Conservation (phyloP, 306 rosid genomes). For the peach (Prunus persica) region DNA sequence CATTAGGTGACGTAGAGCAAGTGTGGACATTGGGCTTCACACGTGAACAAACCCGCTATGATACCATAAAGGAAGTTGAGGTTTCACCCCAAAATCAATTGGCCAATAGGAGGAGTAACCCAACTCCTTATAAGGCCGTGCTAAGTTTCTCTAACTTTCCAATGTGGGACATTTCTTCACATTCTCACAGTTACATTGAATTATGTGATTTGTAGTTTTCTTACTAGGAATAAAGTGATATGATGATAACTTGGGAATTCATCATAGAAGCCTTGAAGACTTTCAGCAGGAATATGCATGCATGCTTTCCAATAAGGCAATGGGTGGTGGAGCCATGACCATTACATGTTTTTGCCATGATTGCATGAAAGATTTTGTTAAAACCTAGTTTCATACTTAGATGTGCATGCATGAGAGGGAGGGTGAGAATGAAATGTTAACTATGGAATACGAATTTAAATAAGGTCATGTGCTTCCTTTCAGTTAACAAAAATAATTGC, state of each 20-base stretch:
- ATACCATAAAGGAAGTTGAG: too few relatives aligned
- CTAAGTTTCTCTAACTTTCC: too few relatives aligned
- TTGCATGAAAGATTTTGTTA: not conserved
- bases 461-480: not conserved
- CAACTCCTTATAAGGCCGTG: not conserved
- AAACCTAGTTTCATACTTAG: too few relatives aligned
- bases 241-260: not conserved
- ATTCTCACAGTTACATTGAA: not conserved
- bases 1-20: too few relatives aligned
- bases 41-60: too few relatives aligned
- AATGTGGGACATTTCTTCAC: not conserved
- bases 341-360: not conserved
- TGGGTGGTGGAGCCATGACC: not conserved
- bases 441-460: conserved; percentile 2
- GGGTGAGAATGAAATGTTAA: not conserved
- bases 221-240: conserved; percentile 5
- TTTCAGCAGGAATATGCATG: not conserved
- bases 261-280: not conserved
- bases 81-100: too few relatives aligned
- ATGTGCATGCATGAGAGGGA: not conserved
- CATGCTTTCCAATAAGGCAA: not conserved
- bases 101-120: too few relatives aligned
- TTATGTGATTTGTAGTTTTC: not conserved
- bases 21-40: too few relatives aligned
- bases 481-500: not conserved